Evolutionary conservation across 2,329 filamentous ascomycete species (phyloP).

Genomic region (Achaetomium macrosporum): DNA sequence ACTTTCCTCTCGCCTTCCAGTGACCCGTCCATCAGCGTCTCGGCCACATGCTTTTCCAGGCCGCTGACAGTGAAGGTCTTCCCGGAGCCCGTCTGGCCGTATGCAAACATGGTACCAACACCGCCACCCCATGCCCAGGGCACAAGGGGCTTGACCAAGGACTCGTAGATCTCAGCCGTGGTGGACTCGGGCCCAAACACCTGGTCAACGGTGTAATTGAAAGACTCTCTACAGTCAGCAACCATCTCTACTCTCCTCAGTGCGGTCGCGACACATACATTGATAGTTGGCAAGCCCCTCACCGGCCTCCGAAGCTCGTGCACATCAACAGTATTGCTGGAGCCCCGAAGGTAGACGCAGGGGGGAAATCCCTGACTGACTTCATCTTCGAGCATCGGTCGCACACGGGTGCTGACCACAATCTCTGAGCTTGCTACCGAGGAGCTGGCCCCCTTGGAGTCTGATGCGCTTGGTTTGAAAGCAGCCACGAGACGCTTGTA

Average conservation of each 20-base stretch:
- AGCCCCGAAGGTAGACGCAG: slow-evolving; percentile 25
- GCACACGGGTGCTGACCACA: slow-evolving; percentile 33
- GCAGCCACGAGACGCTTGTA: slow-evolving; percentile 27
- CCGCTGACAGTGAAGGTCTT: slow-evolving; percentile 41
- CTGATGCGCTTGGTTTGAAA: slow-evolving; percentile 23
- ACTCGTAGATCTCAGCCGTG: slow-evolving; percentile 37
- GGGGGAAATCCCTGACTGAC: slow-evolving; percentile 25
- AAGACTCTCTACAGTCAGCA: slow-evolving; percentile 26
- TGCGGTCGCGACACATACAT: slow-evolving; percentile 16
- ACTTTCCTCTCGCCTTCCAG: slow-evolving; percentile 22
- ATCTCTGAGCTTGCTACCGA: slow-evolving; percentile 25
- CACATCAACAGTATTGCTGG: slow-evolving; percentile 29
- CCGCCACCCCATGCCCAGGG: slow-evolving; percentile 43
- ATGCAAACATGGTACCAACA: slow-evolving; percentile 44
- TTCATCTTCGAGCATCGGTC: slow-evolving; percentile 34
- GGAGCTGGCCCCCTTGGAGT: neutral
- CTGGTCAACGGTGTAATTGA: slow-evolving; percentile 31
- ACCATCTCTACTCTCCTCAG: neutral
- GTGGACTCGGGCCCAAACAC: slow-evolving; percentile 32
- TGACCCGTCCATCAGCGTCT: slow-evolving; percentile 23
- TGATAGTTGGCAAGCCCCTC: slow-evolving; percentile 30
- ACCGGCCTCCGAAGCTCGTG: slow-evolving; percentile 34
- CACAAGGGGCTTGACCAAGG: slow-evolving; percentile 37
- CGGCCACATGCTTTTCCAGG: slow-evolving; percentile 37
- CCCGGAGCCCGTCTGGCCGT: slow-evolving; percentile 45